Percentiles rank a stretch among this genome's conserved stretches.
Evolutionary conservation across 805 yeast genomes (phyloP).

Genomic region (Lipomyces sp.): DNA sequence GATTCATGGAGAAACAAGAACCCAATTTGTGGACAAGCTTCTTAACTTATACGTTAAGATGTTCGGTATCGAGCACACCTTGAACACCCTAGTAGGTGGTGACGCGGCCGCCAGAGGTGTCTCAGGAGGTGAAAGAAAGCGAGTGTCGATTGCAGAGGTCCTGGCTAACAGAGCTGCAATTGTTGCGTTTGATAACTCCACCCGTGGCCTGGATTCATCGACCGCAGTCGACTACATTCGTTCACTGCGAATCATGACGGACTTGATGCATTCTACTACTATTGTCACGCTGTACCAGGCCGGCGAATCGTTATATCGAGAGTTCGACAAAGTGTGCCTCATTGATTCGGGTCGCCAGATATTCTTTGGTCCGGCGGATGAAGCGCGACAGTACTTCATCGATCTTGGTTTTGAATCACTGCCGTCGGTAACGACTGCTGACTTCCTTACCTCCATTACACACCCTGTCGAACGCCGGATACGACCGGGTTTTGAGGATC

Average conservation of each 20-base stretch:
- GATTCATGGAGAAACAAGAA: constrained; percentile 56
- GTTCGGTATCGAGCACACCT: constrained; percentile 57
- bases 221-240: constrained; percentile 69
- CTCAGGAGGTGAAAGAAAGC: constrained; percentile 74
- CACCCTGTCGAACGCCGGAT: constrained; percentile 56
- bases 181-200: constrained; percentile 71
- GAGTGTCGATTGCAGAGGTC: constrained; percentile 68
- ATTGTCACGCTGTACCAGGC: constrained; percentile 72
- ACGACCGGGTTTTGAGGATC: constrained; percentile 50
- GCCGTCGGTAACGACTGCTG: constrained; percentile 64
- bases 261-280: constrained; percentile 60
- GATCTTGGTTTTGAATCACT: constrained; percentile 60
- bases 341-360: constrained; percentile 66
- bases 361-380: constrained; percentile 59
- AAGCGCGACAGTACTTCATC: constrained; percentile 54
- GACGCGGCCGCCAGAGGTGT: constrained; percentile 67
- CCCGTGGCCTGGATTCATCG: constrained; percentile 72
- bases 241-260: constrained; percentile 63
- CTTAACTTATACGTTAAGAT: constrained; percentile 60
- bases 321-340: constrained; percentile 65
- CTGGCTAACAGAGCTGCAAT: constrained; percentile 52
- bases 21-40: constrained; percentile 60
- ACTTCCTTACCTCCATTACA: constrained; percentile 61
- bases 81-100: constrained; percentile 67
- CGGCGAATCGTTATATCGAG: constrained; percentile 64